phyloP scores from a whole-genome alignment of 352 stramenopile genomes.

The Globisporangium nodosum region DNA sequence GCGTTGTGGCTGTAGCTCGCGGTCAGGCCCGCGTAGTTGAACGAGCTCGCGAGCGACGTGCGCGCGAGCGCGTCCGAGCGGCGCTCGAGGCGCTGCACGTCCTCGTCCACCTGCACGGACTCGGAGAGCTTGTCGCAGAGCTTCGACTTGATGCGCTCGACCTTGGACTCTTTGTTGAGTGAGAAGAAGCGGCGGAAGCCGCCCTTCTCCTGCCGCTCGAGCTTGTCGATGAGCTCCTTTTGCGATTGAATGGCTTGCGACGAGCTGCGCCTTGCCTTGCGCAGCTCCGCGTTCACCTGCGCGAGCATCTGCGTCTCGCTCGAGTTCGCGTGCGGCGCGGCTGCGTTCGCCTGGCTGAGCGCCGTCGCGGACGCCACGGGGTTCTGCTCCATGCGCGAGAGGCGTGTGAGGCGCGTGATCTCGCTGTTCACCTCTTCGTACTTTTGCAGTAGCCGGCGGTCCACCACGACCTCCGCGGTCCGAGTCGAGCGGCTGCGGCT shows the following conservation, averaged over 20 bases:
- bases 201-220: constrained; percentile 65
- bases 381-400: constrained; percentile 42
- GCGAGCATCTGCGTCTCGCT: constrained; percentile 17
- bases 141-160: constrained; percentile 67
- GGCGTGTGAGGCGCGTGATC: constrained; percentile 62
- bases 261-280: constrained; percentile 57
- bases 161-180: constrained; percentile 62
- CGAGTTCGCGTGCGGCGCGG: neutral
- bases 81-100: constrained; percentile 58
- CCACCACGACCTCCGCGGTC: constrained; percentile 28
- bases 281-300: constrained; percentile 44
- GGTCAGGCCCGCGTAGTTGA: constrained; percentile 4
- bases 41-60: constrained; percentile 33
- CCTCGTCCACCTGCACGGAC: constrained; percentile 56
- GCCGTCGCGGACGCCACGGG: neutral
- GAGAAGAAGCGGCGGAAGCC: constrained; percentile 62
- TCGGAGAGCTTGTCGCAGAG: constrained; percentile 69
- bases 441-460: constrained; percentile 59
- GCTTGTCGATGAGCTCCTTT: constrained; percentile 79
- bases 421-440: constrained; percentile 77
- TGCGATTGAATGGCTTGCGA: constrained; percentile 74
- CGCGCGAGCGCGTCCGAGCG: constrained; percentile 59
- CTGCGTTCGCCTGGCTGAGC: neutral
- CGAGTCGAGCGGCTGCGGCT: constrained; percentile 6
- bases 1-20: constrained; percentile 13